These are phyloP conservation scores for Rhodotorula sp. DNA, from an alignment of 1,284 basidiomycete species.

Conservation along the genomic window DNA sequence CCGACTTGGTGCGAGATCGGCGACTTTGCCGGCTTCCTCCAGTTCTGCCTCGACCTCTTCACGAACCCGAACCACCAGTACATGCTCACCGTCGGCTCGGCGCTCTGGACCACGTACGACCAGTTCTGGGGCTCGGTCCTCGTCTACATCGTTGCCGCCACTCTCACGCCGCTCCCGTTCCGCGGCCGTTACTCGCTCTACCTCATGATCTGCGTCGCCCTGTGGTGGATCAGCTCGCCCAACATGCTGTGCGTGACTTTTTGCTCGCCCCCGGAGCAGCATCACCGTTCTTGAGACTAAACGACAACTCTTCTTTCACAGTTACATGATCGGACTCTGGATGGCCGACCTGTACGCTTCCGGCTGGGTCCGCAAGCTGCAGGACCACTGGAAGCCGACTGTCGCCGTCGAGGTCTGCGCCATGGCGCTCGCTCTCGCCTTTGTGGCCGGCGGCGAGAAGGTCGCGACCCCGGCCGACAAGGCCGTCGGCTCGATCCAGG, in stretches of 20 bases:
- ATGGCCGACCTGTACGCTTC: constrained; percentile 50
- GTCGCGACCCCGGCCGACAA: constrained; percentile 47
- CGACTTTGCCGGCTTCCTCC: constrained; percentile 49
- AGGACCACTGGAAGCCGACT: constrained; percentile 49
- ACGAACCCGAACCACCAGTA: constrained; percentile 50
- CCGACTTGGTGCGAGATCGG: constrained; percentile 50
- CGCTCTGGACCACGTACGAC: constrained; percentile 51
- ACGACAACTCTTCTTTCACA: constrained; percentile 29
- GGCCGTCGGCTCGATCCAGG: constrained; percentile 46
- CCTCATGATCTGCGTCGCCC: constrained; percentile 43
- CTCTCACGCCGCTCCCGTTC: constrained; percentile 47
- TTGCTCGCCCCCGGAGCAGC: not conserved
- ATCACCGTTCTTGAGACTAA: not conserved
- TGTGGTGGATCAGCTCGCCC: constrained; percentile 47
- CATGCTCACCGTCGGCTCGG: constrained; percentile 50
- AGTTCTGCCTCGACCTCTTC: constrained; percentile 49
- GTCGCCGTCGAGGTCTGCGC: constrained; percentile 47
- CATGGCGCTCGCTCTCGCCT: constrained; percentile 47
- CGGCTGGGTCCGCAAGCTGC: constrained; percentile 50
- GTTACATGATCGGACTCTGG: constrained; percentile 49
- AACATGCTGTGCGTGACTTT: constrained; percentile 44
- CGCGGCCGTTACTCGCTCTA: constrained; percentile 49
- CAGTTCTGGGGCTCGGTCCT: constrained; percentile 52
- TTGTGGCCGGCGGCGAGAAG: constrained; percentile 48
- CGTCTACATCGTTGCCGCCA: constrained; percentile 50